phyloP scores from a whole-genome alignment of 495 filamentous ascomycete species.

The Penicillium verhagenii region DNA sequence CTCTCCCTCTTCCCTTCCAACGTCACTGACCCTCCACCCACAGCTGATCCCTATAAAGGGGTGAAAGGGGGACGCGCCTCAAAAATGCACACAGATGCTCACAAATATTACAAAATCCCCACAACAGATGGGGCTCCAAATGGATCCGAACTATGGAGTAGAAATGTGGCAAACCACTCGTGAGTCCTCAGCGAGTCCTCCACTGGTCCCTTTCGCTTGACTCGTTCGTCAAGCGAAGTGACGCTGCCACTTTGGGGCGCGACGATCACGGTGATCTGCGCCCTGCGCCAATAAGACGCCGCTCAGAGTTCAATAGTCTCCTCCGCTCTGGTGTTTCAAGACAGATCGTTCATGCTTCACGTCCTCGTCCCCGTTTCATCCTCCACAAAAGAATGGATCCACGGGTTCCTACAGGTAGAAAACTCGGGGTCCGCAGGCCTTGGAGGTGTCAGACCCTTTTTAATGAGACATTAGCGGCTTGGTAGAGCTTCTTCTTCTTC shows the following conservation, averaged over 20 bases:
- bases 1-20: not conserved
- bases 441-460: not conserved
- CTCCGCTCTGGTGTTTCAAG: not conserved
- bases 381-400: slow-evolving; percentile 1
- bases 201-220: not conserved
- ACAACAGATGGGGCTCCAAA: not conserved
- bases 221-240: not conserved
- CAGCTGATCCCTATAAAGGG: not conserved
- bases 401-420: not conserved
- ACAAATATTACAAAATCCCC: not conserved
- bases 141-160: not conserved
- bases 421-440: no score
- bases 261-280: not conserved
- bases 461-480: not conserved
- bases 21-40: not conserved
- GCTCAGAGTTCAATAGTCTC: not conserved
- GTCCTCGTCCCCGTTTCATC: slow-evolving; percentile 5
- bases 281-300: not conserved
- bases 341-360: slow-evolving; percentile 1
- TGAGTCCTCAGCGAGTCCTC: no score
- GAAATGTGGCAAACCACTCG: not conserved
- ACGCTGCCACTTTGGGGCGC: not conserved
- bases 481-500: not conserved
- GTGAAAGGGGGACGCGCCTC: not conserved
- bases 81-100: not conserved